These are phyloP conservation scores for Typha latifolia DNA, from an alignment of 176 grass and related monocot species.

Conservation along the genomic window DNA sequence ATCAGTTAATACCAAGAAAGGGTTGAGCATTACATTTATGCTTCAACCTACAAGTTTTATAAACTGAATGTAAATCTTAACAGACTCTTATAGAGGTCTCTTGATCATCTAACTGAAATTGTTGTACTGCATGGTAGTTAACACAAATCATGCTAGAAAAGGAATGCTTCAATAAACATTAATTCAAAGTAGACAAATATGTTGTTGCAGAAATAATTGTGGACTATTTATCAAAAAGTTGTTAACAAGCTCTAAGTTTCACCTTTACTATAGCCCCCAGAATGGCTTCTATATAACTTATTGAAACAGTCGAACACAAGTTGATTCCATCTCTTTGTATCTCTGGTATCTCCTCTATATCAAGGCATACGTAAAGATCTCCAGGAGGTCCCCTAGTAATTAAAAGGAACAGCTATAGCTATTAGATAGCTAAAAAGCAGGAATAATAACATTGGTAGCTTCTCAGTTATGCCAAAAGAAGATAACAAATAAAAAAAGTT, in stretches of 20 bases:
- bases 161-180: neutral
- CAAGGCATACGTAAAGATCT: slow-evolving; percentile 94
- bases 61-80: neutral
- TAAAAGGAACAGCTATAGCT: slow-evolving; percentile 12
- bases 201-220: neutral
- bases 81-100: neutral
- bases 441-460: neutral
- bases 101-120: neutral
- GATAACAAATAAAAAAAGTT: neutral
- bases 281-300: slow-evolving; percentile 94
- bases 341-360: slow-evolving; percentile 91
- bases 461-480: neutral
- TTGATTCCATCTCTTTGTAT: slow-evolving; percentile 96
- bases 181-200: neutral
- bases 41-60: neutral
- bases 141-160: neutral
- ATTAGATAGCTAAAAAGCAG: neutral
- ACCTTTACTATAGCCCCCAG: slow-evolving; percentile 67
- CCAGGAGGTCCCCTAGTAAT: slow-evolving; percentile 72
- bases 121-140: neutral
- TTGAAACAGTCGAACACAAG: slow-evolving; percentile 68
- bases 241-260: slow-evolving; percentile 11
- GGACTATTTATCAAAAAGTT: neutral
- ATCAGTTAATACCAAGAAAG: neutral
- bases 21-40: neutral